These are phyloP conservation scores for Alternaria sp. DNA, from an alignment of 2,329 filamentous ascomycete genomes.

Conservation along the genomic window DNA sequence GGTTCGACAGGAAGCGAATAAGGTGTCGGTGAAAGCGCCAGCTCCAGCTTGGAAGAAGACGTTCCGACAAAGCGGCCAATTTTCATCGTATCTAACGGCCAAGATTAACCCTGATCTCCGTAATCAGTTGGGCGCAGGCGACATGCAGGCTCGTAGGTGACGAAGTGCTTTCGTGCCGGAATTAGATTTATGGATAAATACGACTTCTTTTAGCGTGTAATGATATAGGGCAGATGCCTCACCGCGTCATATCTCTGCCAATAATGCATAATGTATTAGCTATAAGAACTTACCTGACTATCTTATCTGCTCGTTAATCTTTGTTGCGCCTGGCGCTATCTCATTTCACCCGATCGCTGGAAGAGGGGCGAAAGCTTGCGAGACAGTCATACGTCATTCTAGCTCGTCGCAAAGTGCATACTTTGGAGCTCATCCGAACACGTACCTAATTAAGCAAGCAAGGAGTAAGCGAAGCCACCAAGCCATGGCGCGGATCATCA, in stretches of 20 bases:
- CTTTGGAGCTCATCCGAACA: conserved; percentile 1
- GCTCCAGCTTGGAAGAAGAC: conserved; percentile 29
- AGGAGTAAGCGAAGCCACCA: background rate
- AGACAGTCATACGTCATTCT: background rate
- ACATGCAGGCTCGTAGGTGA: conserved; percentile 2
- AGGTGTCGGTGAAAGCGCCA: conserved; percentile 16
- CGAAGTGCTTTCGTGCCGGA: background rate
- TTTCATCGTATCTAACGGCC: conserved; percentile 36
- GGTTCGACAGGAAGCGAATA: background rate
- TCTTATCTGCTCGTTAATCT: background rate
- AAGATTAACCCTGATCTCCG: conserved; percentile 40
- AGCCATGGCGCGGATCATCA: conserved; percentile 1
- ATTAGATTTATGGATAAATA: conserved; percentile 7
- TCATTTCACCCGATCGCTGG: background rate
- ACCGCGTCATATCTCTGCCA: conserved; percentile 7
- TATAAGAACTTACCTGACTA: background rate
- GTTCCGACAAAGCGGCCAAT: conserved; percentile 35
- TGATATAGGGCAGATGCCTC: conserved; percentile 5
- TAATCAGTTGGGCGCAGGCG: conserved; percentile 17
- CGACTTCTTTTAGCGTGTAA: conserved; percentile 6
- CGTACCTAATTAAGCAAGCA: background rate
- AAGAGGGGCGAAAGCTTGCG: background rate
- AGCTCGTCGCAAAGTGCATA: background rate
- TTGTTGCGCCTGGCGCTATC: background rate
- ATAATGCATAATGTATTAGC: conserved; percentile 11